Base-by-base conservation (phyloP, 176 grass and related monocot genomes). In the Lolium rigidum region DNA sequence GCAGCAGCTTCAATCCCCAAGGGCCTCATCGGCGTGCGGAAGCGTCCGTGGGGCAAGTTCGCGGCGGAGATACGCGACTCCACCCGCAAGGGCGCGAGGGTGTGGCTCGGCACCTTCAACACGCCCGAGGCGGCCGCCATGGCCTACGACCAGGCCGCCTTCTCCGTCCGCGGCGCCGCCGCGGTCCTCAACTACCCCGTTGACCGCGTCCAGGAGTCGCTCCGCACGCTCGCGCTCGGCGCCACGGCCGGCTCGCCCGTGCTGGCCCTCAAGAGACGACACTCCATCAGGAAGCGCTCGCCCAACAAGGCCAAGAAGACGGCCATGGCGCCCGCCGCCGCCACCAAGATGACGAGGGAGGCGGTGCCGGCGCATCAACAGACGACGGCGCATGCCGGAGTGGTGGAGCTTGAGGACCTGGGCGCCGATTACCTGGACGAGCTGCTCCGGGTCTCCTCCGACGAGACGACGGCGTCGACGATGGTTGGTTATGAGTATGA, bases 21-120 rank as follows among this genome's bases (percentile, higher is more conserved):
- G 77, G 76, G 78, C 54, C 89, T 91, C 79, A 93, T 94, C 59
- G 95, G 95, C 18, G 95, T 98, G 18, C 78, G 95, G 12, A 91
- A 85, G 91, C 89, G 95, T 2, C 95, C 95, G 0, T 98, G 95
- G 95, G 95, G 95, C 28, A 98, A 98, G 51, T 98, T 93, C 82
- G 95, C 95, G 0, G 93, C 95, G 0, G 95, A 98, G 89, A 98
- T 98, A 66, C 61, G 95, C 10, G 95, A 98, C 70, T 98, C 95
- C 4, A 94, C 95, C 0, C 88, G 92, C 44, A 94, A 92, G 71
- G 95, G 95, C 11, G 86, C 89, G 0, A 46, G 95, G 10, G 95
- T 97, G 0, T 97, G 92, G 95, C 88, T 94, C 5, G 95, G 95
- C 46, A 97, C 95, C 28, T 97, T 97, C 84, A 86, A 87, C 56